Evolutionary conservation across 2,329 filamentous ascomycete genomes (phyloP), one percentile per base, ranked within the genome.

Genomic region (Capronia coronata): DNA sequence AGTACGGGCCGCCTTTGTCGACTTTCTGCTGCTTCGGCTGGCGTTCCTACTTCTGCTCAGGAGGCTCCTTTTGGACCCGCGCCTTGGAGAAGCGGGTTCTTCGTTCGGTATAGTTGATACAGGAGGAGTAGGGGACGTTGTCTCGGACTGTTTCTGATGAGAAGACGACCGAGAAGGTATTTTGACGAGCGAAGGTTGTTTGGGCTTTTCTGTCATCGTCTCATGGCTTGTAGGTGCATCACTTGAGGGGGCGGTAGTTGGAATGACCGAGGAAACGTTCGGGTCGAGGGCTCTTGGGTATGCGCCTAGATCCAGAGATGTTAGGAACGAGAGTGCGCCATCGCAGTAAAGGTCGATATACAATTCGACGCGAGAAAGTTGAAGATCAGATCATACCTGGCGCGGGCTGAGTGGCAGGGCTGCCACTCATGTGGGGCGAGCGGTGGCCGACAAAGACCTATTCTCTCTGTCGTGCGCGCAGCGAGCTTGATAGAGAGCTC

Each of bases 351-450:
- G 35, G 37, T 42, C 38, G 29, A 43, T 40, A 45, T 34, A 48
- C 14, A 48, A 32, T 18, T 51, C 27, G 21, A 44, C 25, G 29
- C 38, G 43, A 46, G 29, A 46, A 45, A 50, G 25, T n/a, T n/a
- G 29, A 46, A 45, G 35, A 22, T 54, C 39, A 49, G 41, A 38
- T 49, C 43, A 45, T 59, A 59, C 55, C 58, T 55, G 56, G 48
- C 30, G 50, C 54, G 52, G 57, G 51, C 47, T 58, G 59, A 54
- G 55, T 51, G 52, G 56, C 47, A 52, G 57, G 47, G 51, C 52
- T 59, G 48, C 57, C 55, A 55, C 59, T 61, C 59, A 61, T 61
- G 59, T 60, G 59, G 59, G 59, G 59, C 59, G 54, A 59, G 29
- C 19, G 49, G 22, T 54, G 59, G 53, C 56, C 58, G 47, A 41